Conservation (phyloP, 2,329 filamentous ascomycete species). For the Diaporthe nobilis region DNA sequence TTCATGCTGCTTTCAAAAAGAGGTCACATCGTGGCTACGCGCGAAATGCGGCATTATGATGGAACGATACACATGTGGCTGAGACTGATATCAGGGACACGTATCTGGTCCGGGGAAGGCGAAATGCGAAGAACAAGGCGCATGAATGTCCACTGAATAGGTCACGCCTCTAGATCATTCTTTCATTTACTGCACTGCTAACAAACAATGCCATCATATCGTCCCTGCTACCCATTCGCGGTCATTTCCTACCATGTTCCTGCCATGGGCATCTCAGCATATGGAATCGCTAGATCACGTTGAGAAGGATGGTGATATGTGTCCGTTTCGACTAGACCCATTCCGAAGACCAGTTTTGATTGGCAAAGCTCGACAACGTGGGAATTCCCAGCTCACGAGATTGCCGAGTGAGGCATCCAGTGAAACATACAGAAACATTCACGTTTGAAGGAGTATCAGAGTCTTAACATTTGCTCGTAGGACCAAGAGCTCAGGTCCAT, state of each 20-base stretch:
- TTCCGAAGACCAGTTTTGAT: background rate
- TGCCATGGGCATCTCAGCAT: background rate
- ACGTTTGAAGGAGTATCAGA: no score
- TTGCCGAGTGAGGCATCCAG: no score
- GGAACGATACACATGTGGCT: background rate
- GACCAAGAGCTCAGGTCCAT: no score
- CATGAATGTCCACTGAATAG: background rate
- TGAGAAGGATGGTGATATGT: background rate
- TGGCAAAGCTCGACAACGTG: background rate
- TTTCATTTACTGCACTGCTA: background rate
- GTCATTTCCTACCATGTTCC: background rate
- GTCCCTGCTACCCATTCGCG: background rate
- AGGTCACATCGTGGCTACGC: background rate
- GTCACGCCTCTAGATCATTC: background rate
- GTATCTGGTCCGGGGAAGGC: no score
- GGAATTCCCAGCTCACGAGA: no score
- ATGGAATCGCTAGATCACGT: no score
- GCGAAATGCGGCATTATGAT: background rate
- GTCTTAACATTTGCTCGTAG: no score
- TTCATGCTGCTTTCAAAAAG: conserved; percentile 1
- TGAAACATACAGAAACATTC: no score
- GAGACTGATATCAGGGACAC: background rate
- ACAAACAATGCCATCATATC: background rate
- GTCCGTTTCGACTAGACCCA: background rate
- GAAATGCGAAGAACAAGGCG: no score